Base-by-base conservation (phyloP, 257 asterid species). In the Solanum bulbocastanum region DNA sequence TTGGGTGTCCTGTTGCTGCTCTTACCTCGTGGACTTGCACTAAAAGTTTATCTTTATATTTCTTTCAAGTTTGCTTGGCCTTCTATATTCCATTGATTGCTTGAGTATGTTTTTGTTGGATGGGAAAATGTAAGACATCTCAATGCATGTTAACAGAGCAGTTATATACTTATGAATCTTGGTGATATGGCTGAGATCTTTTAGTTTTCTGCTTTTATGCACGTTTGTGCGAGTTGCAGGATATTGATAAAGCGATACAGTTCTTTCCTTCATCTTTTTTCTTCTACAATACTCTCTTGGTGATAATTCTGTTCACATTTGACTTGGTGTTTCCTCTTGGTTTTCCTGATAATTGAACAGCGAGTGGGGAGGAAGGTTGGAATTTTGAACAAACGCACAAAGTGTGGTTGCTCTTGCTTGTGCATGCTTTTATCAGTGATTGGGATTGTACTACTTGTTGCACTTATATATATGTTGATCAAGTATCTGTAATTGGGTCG, bases 381-480 rank as follows among this genome's bases (percentile, higher is more conserved):
- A 49, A 89, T 91, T 35, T 78, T 96, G 92, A 95, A 92, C 88
- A 95, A 93, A 87, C 93, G 95, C 39, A 93, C 98, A 10, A 96
- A 93, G 90, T 98, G 97, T 74, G 97, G 98, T 87, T 97, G 99
- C 94, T 93, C 99, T 83, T 97, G 98, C 96, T 42, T 95, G 92
- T 79, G 93, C 92, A 86, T 97, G 93, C 92, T 93, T 60, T 83
- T 93, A 44, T 91, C 98, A 5, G 95, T 95, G 23, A 46, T 95
- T 3, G 98, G 98, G 86, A 96, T 97, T 62, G 92, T 93, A 36
- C 89, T 88, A 52, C 92, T 97, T 92, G 86, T 93, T 73, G 90
- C 89, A 4, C 92, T 93, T 68, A 94, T 95, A 92, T 96, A 91
- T 78, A 12, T 95, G 90, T 92, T 97, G 89, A 75, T 96, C 90